A percentile compares a stretch with the other conserved stretches of the same genome.
Evolutionary conservation across 495 filamentous ascomycete species (phyloP).

Genomic region (Rostrohypoxylon terebratum): DNA sequence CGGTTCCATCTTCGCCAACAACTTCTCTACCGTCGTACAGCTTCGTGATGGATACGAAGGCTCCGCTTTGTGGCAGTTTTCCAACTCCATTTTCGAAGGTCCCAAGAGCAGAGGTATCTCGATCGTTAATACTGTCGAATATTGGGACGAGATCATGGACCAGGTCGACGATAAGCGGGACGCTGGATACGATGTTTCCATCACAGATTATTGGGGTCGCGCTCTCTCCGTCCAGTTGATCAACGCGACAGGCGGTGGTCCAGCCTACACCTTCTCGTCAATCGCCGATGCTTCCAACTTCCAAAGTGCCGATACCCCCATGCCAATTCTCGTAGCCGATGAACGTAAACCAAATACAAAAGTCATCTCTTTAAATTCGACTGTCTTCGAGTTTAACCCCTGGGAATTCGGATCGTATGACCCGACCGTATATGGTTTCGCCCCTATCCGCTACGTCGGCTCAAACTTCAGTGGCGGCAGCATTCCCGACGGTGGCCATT

Average conservation of each 20-base stretch:
- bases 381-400: conserved; percentile 88
- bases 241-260: conserved; percentile 79
- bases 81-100: conserved; percentile 75
- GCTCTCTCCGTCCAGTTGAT: conserved; percentile 87
- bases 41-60: conserved; percentile 69
- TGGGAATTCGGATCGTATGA: conserved; percentile 90
- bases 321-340: conserved; percentile 86
- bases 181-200: conserved; percentile 77
- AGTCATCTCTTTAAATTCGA: conserved; percentile 78
- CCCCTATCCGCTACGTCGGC: conserved; percentile 78
- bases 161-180: conserved; percentile 73
- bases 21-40: conserved; percentile 79
- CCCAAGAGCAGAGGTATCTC: conserved; percentile 53
- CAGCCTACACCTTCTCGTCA: conserved; percentile 86
- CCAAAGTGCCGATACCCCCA: conserved; percentile 74
- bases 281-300: conserved; percentile 78
- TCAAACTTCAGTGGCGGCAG: conserved; percentile 79
- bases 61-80: conserved; percentile 77
- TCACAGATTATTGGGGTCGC: conserved; percentile 91
- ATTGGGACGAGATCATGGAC: conserved; percentile 73
- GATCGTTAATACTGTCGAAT: conserved; percentile 63
- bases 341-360: conserved; percentile 73
- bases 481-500: conserved; percentile 68
- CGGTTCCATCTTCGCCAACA: conserved; percentile 87
- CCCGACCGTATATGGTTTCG: conserved; percentile 83